Evolutionary conservation across 306 rosid genomes (phyloP).

Genomic region (Castanea crenata): DNA sequence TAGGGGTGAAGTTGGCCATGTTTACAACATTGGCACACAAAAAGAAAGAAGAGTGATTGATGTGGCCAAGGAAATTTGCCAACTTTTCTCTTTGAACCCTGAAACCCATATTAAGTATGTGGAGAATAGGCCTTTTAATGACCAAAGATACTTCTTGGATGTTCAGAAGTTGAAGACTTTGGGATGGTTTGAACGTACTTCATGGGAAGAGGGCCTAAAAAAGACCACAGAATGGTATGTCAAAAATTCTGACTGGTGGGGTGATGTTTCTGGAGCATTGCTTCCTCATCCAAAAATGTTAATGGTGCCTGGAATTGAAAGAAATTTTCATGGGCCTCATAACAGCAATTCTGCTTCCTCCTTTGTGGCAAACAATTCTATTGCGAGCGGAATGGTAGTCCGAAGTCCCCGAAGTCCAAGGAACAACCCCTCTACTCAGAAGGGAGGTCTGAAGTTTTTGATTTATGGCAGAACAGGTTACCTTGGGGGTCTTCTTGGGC

Average conservation of each 20-base stretch:
- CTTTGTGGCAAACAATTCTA: no score
- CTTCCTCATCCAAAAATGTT: slow-evolving; percentile 92
- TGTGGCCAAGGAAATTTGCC: slow-evolving; percentile 80
- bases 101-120: slow-evolving; percentile 73
- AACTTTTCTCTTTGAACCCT: slow-evolving; percentile 57
- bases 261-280: slow-evolving; percentile 90
- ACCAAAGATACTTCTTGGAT: slow-evolving; percentile 81
- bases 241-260: slow-evolving; percentile 88
- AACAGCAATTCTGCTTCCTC: slow-evolving; percentile 48
- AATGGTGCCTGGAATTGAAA: slow-evolving; percentile 88
- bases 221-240: slow-evolving; percentile 86
- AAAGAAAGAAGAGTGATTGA: slow-evolving; percentile 89
- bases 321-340: slow-evolving; percentile 58
- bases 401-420: no score
- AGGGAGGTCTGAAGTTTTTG: slow-evolving; percentile 58
- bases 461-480: slow-evolving; percentile 83
- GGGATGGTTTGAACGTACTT: slow-evolving; percentile 87
- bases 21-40: slow-evolving; percentile 81
- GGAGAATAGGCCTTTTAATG: slow-evolving; percentile 89
- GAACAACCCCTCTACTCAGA: slow-evolving; percentile 29
- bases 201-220: slow-evolving; percentile 85
- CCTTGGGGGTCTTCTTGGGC: slow-evolving; percentile 82
- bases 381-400: no score
- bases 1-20: slow-evolving; percentile 94
- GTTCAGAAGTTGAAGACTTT: slow-evolving; percentile 70